Conservation (phyloP, 345 rosid species). For the Bruguiera gymnorhiza region DNA sequence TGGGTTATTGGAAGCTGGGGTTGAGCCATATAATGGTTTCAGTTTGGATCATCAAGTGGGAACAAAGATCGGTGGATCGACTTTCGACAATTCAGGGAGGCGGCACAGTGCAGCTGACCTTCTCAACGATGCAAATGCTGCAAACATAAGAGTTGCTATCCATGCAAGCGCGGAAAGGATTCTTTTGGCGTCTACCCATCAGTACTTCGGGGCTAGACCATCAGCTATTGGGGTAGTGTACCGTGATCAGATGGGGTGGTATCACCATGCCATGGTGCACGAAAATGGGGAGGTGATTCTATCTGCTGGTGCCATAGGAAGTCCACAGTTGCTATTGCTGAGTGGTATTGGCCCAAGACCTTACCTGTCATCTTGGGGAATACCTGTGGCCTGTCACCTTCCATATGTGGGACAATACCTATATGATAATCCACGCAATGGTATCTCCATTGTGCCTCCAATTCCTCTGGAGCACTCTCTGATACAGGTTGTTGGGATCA, state of each 20-base stretch:
- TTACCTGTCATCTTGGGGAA: slow-evolving; percentile 85
- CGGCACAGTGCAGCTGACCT: slow-evolving; percentile 87
- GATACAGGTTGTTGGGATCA: slow-evolving; percentile 85
- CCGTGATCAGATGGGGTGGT: slow-evolving; percentile 60
- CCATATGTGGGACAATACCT: slow-evolving; percentile 75
- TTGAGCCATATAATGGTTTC: slow-evolving; percentile 71
- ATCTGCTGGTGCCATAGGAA: slow-evolving; percentile 89
- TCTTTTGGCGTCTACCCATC: slow-evolving; percentile 49
- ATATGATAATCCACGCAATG: slow-evolving; percentile 83
- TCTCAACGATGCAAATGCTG: slow-evolving; percentile 53
- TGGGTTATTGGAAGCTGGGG: slow-evolving; percentile 76
- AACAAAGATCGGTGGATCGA: slow-evolving; percentile 93
- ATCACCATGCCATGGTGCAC: slow-evolving; percentile 78
- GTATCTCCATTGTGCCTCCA: slow-evolving; percentile 78
- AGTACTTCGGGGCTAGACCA: slow-evolving; percentile 22
- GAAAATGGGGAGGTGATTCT: slow-evolving; percentile 73
- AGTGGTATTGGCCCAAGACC: slow-evolving; percentile 87
- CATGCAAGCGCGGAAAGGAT: slow-evolving; percentile 82
- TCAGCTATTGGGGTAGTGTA: slow-evolving; percentile 73
- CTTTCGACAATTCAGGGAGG: slow-evolving; percentile 65
- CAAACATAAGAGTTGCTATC: slow-evolving; percentile 60
- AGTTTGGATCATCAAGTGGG: slow-evolving; percentile 69
- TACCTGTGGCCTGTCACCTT: slow-evolving; percentile 68
- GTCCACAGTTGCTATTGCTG: slow-evolving; percentile 74
- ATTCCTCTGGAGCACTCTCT: slow-evolving; percentile 77